Evolutionary conservation across 371 early-diverging fungal genomes (phyloP), one percentile per base, ranked within the genome.

Genomic region (Apophysomyces ossiformis): DNA sequence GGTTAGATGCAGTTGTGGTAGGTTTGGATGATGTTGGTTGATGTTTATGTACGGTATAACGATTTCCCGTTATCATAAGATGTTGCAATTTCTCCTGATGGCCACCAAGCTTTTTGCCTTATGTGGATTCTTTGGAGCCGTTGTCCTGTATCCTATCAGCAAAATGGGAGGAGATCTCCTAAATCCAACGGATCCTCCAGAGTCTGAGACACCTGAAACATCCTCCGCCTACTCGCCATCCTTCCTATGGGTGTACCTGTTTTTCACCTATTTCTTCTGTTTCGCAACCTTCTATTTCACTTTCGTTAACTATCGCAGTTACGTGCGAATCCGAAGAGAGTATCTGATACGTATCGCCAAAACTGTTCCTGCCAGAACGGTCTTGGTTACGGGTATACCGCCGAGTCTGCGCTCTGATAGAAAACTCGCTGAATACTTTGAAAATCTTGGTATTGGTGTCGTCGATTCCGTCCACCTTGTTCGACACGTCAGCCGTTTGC

Each of bases 1-100:
- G 90, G 16, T 69, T 90, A 13, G 90, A 90, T 69, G 89, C 90
- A 0, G 88, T 88, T 21, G 87, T 90, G 81, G 81, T 77, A 74
- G 58, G 61, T 60, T 26, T 26, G 32, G 32, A 4, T 41, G 44
- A 12, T 16, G 21, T 21, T 32, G 26, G 9, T 26, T 26, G 13
- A 12, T 37, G 15, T 15, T 15, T 21, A 15, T 5, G 11, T 11
- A 57, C 41, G 16, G 44, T 12, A 47, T 37, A 32, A 41, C 50
- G 18, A 50, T 6, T 35, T 38, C 56, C 12, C 4, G 21, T 44
- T 37, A 38, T n/a, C 3, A 43, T 9, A 54, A 83, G 84, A 77
- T 84, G 79, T 68, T 84, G 0, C 84, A 84, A 69, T 84, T 84
- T 65, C 69, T 84, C 16, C 58, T 84, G 66, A 84, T 79, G 75